Percentiles rank a stretch among this genome's conserved stretches.
phyloP scores from a whole-genome alignment of 208 protist genomes.

The Novymonas esmeraldas region DNA sequence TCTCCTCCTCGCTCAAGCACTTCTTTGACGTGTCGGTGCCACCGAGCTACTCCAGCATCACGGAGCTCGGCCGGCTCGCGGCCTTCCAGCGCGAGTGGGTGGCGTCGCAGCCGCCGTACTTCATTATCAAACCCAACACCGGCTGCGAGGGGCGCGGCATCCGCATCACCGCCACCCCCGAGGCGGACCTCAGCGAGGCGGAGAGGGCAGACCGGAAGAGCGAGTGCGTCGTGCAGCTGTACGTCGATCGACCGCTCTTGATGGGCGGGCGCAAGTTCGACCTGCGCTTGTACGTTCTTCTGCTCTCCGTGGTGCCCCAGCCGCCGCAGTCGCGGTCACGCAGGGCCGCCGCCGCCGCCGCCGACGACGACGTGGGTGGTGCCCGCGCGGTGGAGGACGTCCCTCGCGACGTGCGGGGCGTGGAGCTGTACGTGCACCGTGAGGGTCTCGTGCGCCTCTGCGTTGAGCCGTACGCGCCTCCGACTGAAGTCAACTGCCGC shows the following conservation, averaged over 20 bases:
- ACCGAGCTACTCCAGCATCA: conserved; percentile 57
- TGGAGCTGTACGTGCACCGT: conserved; percentile 82
- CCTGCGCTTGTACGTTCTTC: conserved; percentile 93
- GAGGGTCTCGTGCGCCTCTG: conserved; percentile 94
- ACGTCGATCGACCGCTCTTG: conserved; percentile 89
- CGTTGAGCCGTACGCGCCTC: conserved; percentile 77
- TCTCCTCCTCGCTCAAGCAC: neutral
- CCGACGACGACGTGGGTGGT: too few relatives aligned
- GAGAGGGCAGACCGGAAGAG: conserved; percentile 36
- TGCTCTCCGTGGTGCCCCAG: conserved; percentile 47
- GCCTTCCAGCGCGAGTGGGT: conserved; percentile 20
- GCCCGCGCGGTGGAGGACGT: too few relatives aligned
- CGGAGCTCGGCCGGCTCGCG: conserved; percentile 37
- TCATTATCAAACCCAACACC: conserved; percentile 89
- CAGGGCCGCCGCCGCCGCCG: too few relatives aligned
- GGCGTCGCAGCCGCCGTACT: conserved; percentile 31
- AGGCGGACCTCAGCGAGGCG: conserved; percentile 38
- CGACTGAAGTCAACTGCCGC: conserved; percentile 55
- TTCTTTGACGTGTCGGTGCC: conserved; percentile 38
- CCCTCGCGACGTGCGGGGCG: conserved; percentile 41
- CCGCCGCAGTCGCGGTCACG: neutral
- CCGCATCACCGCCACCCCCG: conserved; percentile 54
- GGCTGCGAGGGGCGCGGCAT: conserved; percentile 87
- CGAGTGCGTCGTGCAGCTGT: conserved; percentile 82
- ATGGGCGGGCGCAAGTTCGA: conserved; percentile 95